A percentile compares a stretch with the other conserved stretches of the same genome.
phyloP scores from a whole-genome alignment of 345 rosid genomes.

The Noccaea bulbosa region DNA sequence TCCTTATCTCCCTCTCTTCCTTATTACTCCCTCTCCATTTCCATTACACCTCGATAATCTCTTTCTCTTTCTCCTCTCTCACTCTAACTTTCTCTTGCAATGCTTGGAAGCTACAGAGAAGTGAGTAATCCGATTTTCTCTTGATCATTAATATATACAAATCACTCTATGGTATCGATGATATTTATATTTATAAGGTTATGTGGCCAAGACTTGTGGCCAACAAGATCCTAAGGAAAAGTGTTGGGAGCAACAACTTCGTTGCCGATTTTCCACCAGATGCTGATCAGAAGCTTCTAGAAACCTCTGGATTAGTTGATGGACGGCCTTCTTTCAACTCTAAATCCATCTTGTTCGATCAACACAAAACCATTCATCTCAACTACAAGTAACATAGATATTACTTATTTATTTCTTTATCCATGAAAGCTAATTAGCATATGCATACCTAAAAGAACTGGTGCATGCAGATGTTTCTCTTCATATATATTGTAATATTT shows the following conservation, averaged over 20 bases:
- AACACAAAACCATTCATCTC: slow-evolving; percentile 44
- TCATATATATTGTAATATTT: background rate
- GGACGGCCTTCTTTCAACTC: slow-evolving; percentile 40
- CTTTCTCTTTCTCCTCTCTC: slow-evolving; percentile 11
- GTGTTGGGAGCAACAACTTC: slow-evolving; percentile 76
- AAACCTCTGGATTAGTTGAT: slow-evolving; percentile 42
- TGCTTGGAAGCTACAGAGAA: slow-evolving; percentile 54
- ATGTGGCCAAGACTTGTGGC: slow-evolving; percentile 85
- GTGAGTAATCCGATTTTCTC: slow-evolving; percentile 39
- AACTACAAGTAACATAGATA: slow-evolving; percentile 55
- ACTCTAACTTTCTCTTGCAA: slow-evolving; percentile 32
- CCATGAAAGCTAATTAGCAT: background rate
- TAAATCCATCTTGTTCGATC: slow-evolving; percentile 42
- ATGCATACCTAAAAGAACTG: background rate
- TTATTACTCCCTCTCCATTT: slow-evolving; percentile 33
- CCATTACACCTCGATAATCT: slow-evolving; percentile 9
- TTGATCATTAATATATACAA: slow-evolving; percentile 6
- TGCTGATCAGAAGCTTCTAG: slow-evolving; percentile 40
- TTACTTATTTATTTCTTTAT: background rate
- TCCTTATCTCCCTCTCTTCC: slow-evolving; percentile 37
- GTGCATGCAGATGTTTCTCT: background rate
- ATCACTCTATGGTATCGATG: slow-evolving; percentile 1
- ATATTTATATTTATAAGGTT: slow-evolving; percentile 44
- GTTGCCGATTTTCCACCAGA: slow-evolving; percentile 67
- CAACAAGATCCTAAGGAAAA: slow-evolving; percentile 63